Evolutionary conservation across 1,284 basidiomycete species (phyloP).

Genomic region (Agaricales sp.): DNA sequence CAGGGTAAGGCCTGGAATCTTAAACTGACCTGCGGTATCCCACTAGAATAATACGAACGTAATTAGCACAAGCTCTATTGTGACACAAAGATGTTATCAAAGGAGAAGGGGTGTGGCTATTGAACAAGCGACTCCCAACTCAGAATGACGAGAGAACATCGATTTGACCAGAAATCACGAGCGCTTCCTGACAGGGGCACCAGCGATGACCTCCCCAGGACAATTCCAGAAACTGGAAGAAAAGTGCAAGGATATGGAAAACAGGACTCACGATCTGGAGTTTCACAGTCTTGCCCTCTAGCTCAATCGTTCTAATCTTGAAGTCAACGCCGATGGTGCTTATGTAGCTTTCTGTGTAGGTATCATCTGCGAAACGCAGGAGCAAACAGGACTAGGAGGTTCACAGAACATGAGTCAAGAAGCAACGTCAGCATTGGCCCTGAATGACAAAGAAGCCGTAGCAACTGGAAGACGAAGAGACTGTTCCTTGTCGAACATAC

Average conservation of each 20-base stretch:
- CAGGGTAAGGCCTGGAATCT: background rate
- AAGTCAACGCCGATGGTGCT: slow-evolving; percentile 99
- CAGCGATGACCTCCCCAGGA: too few relatives aligned
- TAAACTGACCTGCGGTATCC: slow-evolving; percentile 70
- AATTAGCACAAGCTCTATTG: slow-evolving; percentile 13
- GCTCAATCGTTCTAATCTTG: slow-evolving; percentile 99
- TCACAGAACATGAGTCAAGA: slow-evolving; percentile 12
- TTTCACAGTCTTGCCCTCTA: slow-evolving; percentile 98
- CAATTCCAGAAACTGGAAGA: background rate
- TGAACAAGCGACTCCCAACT: too few relatives aligned
- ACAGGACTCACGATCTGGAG: slow-evolving; percentile 86
- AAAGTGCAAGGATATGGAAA: slow-evolving; percentile 4
- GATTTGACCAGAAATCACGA: too few relatives aligned
- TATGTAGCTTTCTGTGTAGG: slow-evolving; percentile 99
- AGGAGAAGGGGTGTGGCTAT: too few relatives aligned
- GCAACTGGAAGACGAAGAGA: background rate
- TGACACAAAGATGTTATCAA: slow-evolving; percentile 3
- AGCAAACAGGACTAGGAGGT: slow-evolving; percentile 84
- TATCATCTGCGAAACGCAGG: slow-evolving; percentile 98
- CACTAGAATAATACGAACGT: slow-evolving; percentile 44
- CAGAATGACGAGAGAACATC: too few relatives aligned
- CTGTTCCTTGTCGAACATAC: slow-evolving; percentile 28
- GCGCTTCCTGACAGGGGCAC: too few relatives aligned
- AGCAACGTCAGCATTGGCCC: slow-evolving; percentile 12
- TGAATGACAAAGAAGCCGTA: background rate